Conservation (phyloP, 139 green algal species). For the Ostreobium quekettii region DNA sequence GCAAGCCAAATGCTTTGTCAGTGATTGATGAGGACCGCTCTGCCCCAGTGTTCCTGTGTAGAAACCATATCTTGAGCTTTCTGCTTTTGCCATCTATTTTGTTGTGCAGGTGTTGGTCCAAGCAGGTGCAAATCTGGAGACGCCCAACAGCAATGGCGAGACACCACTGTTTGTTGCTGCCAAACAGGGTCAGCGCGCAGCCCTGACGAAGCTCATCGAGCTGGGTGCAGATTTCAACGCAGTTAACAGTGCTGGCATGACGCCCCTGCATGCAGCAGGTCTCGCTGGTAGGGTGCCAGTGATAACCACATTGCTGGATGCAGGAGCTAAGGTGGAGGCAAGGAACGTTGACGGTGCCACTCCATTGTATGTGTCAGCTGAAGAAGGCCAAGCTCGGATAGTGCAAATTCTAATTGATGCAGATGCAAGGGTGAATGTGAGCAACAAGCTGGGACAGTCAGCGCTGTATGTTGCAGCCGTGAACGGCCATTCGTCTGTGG, state of each 20-base stretch:
- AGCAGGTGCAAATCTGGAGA: no score
- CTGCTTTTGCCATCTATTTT: no score
- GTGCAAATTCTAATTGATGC: not conserved
- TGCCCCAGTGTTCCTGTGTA: no score
- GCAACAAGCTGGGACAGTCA: not conserved
- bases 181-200: no score
- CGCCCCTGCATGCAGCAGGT: conserved; percentile 1
- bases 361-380: conserved; percentile 2
- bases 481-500: conserved; percentile 3
- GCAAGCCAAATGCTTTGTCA: no score
- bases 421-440: not conserved
- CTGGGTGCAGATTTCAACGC: not conserved
- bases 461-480: not conserved
- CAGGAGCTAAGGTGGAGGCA: not conserved
- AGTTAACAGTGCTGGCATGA: not conserved
- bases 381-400: not conserved
- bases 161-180: no score
- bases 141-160: no score
- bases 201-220: no score
- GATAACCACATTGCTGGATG: conserved; percentile 1
- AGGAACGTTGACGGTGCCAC: not conserved
- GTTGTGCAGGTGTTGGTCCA: no score
- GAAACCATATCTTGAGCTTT: no score
- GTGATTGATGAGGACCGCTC: no score
- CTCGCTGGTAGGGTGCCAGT: not conserved